These are phyloP conservation scores for Clavispora santaluciae DNA, from an alignment of 805 yeast genomes.

Conservation along the genomic window DNA sequence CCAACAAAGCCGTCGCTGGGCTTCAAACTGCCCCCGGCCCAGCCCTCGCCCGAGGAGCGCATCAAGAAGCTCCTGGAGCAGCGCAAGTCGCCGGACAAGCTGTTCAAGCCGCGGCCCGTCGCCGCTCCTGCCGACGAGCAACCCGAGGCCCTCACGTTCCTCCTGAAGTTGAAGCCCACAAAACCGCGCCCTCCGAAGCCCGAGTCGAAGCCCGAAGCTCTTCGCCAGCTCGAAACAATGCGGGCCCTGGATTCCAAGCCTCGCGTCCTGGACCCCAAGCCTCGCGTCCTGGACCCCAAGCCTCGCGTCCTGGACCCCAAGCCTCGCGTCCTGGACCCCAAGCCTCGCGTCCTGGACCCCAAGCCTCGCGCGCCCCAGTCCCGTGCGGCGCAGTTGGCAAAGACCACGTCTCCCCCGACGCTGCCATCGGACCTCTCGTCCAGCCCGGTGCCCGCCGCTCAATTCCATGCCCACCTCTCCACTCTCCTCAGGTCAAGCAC, in stretches of 20 bases:
- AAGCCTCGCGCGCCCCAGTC: not conserved
- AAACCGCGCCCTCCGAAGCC: not conserved
- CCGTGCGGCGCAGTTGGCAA: not conserved
- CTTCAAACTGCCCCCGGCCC: not conserved
- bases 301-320: not conserved
- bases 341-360: too few species aligned
- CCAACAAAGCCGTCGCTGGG: not conserved
- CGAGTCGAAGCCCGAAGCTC: conserved; percentile 1
- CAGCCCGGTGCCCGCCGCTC: not conserved
- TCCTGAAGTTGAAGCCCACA: conserved; percentile 2
- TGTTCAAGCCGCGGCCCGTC: not conserved
- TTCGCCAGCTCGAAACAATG: not conserved
- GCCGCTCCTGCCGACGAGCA: not conserved
- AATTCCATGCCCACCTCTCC: conserved; percentile 17
- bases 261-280: not conserved
- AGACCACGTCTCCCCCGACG: not conserved
- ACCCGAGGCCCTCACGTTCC: conserved; percentile 1
- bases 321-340: not conserved
- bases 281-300: too few species aligned
- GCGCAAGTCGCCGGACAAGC: not conserved
- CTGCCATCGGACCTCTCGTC: not conserved
- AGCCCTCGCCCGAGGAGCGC: not conserved
- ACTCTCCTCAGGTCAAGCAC: conserved; percentile 26
- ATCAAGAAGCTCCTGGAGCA: not conserved
- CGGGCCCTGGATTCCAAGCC: not conserved